A percentile compares a stretch with the other conserved stretches of the same genome.
These are phyloP conservation scores for Trametes sanguinea DNA, from an alignment of 768 basidiomycete species.

Conservation along the genomic window DNA sequence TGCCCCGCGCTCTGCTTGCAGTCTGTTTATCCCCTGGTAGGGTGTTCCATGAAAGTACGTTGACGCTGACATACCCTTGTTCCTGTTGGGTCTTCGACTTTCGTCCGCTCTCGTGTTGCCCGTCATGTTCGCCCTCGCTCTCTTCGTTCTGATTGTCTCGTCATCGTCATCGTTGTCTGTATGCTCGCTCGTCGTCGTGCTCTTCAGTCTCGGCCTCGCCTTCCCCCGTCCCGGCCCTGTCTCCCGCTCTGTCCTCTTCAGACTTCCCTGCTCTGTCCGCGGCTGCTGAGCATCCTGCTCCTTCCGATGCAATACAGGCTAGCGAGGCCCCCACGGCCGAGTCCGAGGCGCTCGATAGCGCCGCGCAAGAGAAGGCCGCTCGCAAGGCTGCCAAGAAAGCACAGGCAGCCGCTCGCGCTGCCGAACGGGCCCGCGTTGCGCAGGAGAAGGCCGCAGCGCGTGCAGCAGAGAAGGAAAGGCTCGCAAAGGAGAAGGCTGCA, in stretches of 20 bases:
- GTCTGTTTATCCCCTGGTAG: conserved; percentile 31
- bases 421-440: conserved; percentile 56
- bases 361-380: conserved; percentile 53
- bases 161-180: conserved; percentile 34
- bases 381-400: conserved; percentile 68
- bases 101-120: conserved; percentile 29
- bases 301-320: conserved; percentile 28
- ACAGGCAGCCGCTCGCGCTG: conserved; percentile 60
- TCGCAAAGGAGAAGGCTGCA: conserved; percentile 53
- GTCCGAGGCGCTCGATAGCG: conserved; percentile 25
- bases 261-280: conserved; percentile 76
- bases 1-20: conserved; percentile 37
- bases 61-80: conserved; percentile 34
- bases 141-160: background rate
- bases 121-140: background rate
- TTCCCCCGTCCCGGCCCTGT: conserved; percentile 40
- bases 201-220: conserved; percentile 27
- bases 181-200: conserved; percentile 41
- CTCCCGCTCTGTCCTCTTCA: conserved; percentile 57
- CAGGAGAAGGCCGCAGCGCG: conserved; percentile 60
- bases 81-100: conserved; percentile 24
- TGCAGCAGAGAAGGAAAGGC: conserved; percentile 55
- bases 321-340: conserved; percentile 33
- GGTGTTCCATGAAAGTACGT: conserved; percentile 23
- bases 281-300: conserved; percentile 32